These are phyloP conservation scores for Ogataea paradorogensis DNA, from an alignment of 805 yeast species.

Conservation along the genomic window DNA sequence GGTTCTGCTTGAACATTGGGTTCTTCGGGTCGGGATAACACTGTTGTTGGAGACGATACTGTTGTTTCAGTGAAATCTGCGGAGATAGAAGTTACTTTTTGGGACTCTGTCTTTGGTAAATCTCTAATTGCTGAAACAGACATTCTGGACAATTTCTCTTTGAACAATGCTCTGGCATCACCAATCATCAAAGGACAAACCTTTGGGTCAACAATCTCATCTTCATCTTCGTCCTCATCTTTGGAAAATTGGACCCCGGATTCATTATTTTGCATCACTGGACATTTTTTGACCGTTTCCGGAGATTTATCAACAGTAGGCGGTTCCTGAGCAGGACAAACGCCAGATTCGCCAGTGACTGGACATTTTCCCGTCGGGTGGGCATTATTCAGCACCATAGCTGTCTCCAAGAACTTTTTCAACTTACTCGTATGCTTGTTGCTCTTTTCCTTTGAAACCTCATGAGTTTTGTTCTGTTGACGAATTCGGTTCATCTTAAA, in stretches of 20 bases:
- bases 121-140: slow-evolving; percentile 31
- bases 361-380: slow-evolving; percentile 19
- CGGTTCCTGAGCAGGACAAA: slow-evolving; percentile 22
- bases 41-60: background rate
- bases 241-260: background rate
- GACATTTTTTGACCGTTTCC: slow-evolving; percentile 25
- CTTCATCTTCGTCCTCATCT: slow-evolving; percentile 24
- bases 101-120: slow-evolving; percentile 20
- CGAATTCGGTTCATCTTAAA: slow-evolving; percentile 24
- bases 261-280: slow-evolving; percentile 23
- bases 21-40: background rate
- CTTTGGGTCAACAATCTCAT: slow-evolving; percentile 34
- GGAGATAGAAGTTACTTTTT: slow-evolving; percentile 25
- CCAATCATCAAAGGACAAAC: slow-evolving; percentile 47
- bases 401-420: slow-evolving; percentile 32
- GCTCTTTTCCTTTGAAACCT: slow-evolving; percentile 25
- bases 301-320: slow-evolving; percentile 1
- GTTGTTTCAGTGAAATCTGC: slow-evolving; percentile 19
- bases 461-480: slow-evolving; percentile 15
- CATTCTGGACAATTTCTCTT: slow-evolving; percentile 34
- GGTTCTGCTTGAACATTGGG: background rate
- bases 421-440: slow-evolving; percentile 32
- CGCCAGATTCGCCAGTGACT: slow-evolving; percentile 24
- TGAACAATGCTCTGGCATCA: slow-evolving; percentile 38
- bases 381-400: slow-evolving; percentile 16